These are phyloP conservation scores for Russula sp. DNA, from an alignment of 768 basidiomycete genomes.

Conservation along the genomic window DNA sequence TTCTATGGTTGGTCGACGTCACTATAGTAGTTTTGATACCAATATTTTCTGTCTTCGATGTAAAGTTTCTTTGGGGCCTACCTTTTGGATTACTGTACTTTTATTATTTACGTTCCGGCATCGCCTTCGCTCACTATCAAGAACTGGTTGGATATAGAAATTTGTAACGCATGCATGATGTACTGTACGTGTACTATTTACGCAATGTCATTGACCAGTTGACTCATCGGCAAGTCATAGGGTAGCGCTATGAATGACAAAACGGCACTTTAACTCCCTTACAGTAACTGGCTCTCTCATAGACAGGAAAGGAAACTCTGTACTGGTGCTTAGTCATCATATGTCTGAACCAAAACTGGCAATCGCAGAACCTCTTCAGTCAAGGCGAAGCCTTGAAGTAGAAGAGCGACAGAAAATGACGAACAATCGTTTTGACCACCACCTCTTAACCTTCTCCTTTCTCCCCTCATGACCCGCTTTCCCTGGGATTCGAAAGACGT, in stretches of 20 bases:
- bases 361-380: not conserved
- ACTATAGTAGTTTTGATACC: too few species aligned
- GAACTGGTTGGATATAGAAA: not conserved
- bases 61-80: not conserved
- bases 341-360: not conserved
- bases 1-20: not conserved
- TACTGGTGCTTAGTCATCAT: too few species aligned
- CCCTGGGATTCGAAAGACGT: not conserved
- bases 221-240: not conserved
- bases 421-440: conserved; percentile 41
- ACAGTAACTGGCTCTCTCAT: too few species aligned
- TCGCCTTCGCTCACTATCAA: not conserved
- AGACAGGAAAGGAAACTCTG: too few species aligned
- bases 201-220: not conserved
- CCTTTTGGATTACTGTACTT: not conserved
- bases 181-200: not conserved
- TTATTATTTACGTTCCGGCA: not conserved
- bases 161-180: not conserved
- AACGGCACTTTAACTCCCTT: not conserved
- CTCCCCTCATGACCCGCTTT: conserved; percentile 56
- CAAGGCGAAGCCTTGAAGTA: not conserved
- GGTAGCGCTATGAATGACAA: not conserved
- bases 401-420: conserved; percentile 40
- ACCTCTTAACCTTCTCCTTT: conserved; percentile 97
- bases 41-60: not conserved